phyloP scores from a whole-genome alignment of 352 stramenopile species.

The Phytophthora melonis region DNA sequence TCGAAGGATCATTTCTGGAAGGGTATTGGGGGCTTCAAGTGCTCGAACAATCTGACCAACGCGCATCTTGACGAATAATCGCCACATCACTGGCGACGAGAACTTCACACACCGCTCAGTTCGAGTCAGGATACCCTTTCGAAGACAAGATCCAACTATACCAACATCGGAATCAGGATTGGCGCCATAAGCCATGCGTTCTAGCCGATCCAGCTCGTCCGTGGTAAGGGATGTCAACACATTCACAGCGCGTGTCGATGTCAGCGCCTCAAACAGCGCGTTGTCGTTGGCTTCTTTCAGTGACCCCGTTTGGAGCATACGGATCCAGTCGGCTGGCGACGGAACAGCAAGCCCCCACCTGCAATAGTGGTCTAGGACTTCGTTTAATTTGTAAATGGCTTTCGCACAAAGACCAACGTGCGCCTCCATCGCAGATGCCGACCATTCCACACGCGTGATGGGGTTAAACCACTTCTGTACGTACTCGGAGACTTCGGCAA shows the following conservation, averaged over 20 bases:
- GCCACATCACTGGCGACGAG: constrained; percentile 14
- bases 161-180: not conserved
- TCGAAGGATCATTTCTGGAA: constrained; percentile 14
- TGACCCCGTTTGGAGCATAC: no score
- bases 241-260: constrained; percentile 20
- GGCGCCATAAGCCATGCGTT: constrained; percentile 5
- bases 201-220: constrained; percentile 17
- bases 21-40: constrained; percentile 2
- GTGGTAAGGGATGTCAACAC: constrained; percentile 7
- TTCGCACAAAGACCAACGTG: not conserved
- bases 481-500: no score
- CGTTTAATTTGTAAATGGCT: no score
- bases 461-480: no score
- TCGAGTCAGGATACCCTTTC: constrained; percentile 9
- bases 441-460: no score
- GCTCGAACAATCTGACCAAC: constrained; percentile 9
- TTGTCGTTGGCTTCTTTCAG: not conserved
- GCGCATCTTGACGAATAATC: constrained; percentile 6
- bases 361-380: no score
- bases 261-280: constrained; percentile 15
- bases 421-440: no score
- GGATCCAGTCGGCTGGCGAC: no score
- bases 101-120: constrained; percentile 4
- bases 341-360: no score
- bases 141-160: constrained; percentile 6